Evolutionary conservation across 495 filamentous ascomycete species (phyloP).

Genomic region (Rusavskia elegans): DNA sequence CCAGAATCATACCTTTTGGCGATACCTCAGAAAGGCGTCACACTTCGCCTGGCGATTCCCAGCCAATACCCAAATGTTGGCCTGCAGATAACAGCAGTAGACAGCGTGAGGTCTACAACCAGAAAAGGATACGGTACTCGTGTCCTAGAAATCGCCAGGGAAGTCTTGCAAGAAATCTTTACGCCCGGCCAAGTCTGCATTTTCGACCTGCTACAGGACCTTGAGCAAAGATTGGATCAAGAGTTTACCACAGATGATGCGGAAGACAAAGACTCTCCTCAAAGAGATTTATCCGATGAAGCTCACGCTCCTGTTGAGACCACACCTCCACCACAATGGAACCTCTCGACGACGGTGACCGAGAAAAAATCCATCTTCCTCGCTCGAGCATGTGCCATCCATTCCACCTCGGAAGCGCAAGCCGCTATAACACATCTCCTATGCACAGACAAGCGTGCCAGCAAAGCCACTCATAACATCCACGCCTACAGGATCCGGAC

Average conservation of each 20-base stretch:
- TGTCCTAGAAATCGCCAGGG: constrained; percentile 47
- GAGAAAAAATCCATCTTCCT: constrained; percentile 86
- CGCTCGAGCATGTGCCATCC: constrained; percentile 53
- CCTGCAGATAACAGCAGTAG: constrained; percentile 51
- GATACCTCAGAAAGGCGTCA: constrained; percentile 18
- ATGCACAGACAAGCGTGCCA: constrained; percentile 62
- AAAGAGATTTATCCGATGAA: background rate
- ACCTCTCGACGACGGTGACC: constrained; percentile 48
- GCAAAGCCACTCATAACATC: constrained; percentile 86
- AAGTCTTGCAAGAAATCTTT: constrained; percentile 49
- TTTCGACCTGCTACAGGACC: constrained; percentile 52
- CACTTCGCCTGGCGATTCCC: constrained; percentile 52
- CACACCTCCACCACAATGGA: constrained; percentile 44
- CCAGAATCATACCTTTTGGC: constrained; percentile 31
- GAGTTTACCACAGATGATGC: constrained; percentile 6
- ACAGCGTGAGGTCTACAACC: constrained; percentile 24
- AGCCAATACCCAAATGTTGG: constrained; percentile 53
- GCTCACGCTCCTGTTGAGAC: background rate
- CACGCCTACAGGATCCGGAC: constrained; percentile 42
- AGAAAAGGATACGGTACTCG: constrained; percentile 51
- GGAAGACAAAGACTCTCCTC: constrained; percentile 9
- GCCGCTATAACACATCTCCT: constrained; percentile 56
- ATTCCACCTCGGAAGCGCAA: constrained; percentile 50
- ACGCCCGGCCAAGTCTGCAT: constrained; percentile 66
- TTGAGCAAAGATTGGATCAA: constrained; percentile 19